Percentiles rank a stretch among this genome's conserved stretches.
These are phyloP conservation scores for Coemansia reversa DNA, from an alignment of 192 early-diverging fungal species.

Conservation along the genomic window DNA sequence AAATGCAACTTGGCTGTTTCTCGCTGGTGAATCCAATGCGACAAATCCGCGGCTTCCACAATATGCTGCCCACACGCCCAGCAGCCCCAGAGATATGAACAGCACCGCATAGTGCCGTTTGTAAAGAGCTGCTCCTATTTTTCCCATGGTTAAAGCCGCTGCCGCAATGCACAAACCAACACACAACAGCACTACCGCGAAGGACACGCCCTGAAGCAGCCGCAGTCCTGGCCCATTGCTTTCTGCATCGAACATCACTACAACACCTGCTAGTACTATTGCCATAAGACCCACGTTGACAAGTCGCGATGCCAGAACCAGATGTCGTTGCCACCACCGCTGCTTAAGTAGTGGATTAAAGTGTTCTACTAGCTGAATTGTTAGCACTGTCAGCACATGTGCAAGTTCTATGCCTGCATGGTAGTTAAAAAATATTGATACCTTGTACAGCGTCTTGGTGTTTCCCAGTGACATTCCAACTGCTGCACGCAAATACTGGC, in stretches of 20 bases:
- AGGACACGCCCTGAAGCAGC: constrained; percentile 16
- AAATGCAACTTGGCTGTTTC: constrained; percentile 17
- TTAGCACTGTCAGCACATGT: constrained; percentile 12
- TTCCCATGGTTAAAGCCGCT: background rate
- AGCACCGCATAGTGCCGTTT: constrained; percentile 13
- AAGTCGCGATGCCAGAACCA: constrained; percentile 4
- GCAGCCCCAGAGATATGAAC: background rate
- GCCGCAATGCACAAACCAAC: constrained; percentile 1
- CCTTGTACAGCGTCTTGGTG: constrained; percentile 13
- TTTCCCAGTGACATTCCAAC: constrained; percentile 5
- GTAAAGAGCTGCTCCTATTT: constrained; percentile 8
- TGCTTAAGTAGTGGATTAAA: constrained; percentile 11
- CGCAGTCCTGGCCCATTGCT: constrained; percentile 9
- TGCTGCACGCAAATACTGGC: constrained; percentile 19
- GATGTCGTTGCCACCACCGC: background rate
- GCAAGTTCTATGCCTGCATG: constrained; percentile 20
- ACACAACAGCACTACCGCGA: constrained; percentile 2
- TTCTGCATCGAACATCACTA: constrained; percentile 23
- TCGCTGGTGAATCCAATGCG: constrained; percentile 17
- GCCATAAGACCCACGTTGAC: constrained; percentile 14
- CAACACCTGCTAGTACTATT: constrained; percentile 7
- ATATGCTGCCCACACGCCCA: constrained; percentile 29
- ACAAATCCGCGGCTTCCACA: constrained; percentile 22
- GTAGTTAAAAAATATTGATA: constrained; percentile 32
- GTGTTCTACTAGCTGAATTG: constrained; percentile 10